phyloP scores from a whole-genome alignment of 129 eudicot species.

The Ambrosia artemisiifolia region DNA sequence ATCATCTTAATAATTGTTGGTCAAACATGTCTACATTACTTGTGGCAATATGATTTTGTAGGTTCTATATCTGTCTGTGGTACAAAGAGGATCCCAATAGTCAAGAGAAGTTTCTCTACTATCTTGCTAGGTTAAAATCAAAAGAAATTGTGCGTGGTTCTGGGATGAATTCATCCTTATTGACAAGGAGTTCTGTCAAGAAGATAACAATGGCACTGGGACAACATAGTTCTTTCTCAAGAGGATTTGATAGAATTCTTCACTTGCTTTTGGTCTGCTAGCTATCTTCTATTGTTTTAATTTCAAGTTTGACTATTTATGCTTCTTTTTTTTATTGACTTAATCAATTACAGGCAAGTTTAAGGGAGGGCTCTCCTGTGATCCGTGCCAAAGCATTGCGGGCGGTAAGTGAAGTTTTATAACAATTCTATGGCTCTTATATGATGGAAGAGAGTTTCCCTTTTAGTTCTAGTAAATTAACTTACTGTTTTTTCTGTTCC shows the following conservation, averaged over 20 bases:
- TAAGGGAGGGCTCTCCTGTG: constrained; percentile 88
- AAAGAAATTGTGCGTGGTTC: constrained; percentile 73
- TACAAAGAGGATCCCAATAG: constrained; percentile 81
- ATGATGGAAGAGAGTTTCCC: constrained; percentile 1
- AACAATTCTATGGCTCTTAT: constrained; percentile 6
- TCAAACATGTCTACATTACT: neutral
- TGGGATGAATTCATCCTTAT: constrained; percentile 46
- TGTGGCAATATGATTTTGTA: constrained; percentile 37
- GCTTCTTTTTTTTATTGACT: constrained; percentile 4
- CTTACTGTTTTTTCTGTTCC: constrained; percentile 17
- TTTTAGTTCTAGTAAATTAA: constrained; percentile 9
- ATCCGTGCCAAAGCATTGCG: constrained; percentile 96
- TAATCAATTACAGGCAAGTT: constrained; percentile 66
- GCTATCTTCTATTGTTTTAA: constrained; percentile 16
- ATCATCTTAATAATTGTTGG: constrained; percentile 19
- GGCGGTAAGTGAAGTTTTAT: constrained; percentile 67
- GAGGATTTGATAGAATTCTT: constrained; percentile 96
- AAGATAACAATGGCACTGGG: constrained; percentile 75
- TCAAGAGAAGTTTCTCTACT: constrained; percentile 52
- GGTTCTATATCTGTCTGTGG: constrained; percentile 97
- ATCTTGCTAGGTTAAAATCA: constrained; percentile 70
- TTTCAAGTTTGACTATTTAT: neutral
- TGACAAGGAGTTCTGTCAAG: constrained; percentile 71
- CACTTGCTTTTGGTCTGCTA: constrained; percentile 82
- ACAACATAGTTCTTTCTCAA: constrained; percentile 76